Evolutionary conservation across 2,329 filamentous ascomycete genomes (phyloP).

Genomic region (Claviceps citrina): DNA sequence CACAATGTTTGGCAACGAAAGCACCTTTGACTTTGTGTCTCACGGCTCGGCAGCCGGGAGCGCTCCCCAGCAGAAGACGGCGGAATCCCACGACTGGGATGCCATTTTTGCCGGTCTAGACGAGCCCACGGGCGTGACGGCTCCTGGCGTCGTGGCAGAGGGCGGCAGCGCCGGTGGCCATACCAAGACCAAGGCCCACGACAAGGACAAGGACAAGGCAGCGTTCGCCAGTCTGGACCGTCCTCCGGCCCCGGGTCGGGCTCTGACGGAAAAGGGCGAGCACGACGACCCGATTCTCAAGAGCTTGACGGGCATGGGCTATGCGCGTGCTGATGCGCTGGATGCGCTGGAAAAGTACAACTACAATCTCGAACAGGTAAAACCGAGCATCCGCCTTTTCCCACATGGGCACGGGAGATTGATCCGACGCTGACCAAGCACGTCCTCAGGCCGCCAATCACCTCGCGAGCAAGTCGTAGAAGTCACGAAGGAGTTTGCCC

Average conservation of each 20-base stretch:
- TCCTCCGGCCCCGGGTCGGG: slow-evolving; percentile 36
- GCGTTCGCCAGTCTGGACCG: too few relatives aligned
- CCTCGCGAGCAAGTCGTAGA: slow-evolving; percentile 38
- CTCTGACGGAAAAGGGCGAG: slow-evolving; percentile 56
- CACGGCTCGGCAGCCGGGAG: slow-evolving; percentile 18
- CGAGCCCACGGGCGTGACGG: slow-evolving; percentile 25
- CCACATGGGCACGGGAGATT: too few relatives aligned
- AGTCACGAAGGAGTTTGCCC: background rate
- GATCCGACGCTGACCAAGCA: too few relatives aligned
- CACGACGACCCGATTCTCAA: slow-evolving; percentile 88
- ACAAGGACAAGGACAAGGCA: too few relatives aligned
- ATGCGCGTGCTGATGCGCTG: slow-evolving; percentile 56
- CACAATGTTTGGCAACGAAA: slow-evolving; percentile 36
- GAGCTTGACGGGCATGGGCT: slow-evolving; percentile 81
- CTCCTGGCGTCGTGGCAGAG: slow-evolving; percentile 4
- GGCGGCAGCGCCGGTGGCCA: slow-evolving; percentile 5
- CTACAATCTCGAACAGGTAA: slow-evolving; percentile 88
- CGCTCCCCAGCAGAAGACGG: slow-evolving; percentile 24
- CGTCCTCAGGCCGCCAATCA: slow-evolving; percentile 40
- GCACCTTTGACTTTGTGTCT: slow-evolving; percentile 43
- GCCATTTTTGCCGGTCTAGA: slow-evolving; percentile 78
- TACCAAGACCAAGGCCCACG: too few relatives aligned
- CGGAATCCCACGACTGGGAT: slow-evolving; percentile 72
- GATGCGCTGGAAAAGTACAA: slow-evolving; percentile 83
- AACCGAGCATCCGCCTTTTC: slow-evolving; percentile 22